Evolutionary conservation across 768 basidiomycete genomes (phyloP), one percentile per base, ranked within the genome.

Genomic region (Leccinum aurantiacum): DNA sequence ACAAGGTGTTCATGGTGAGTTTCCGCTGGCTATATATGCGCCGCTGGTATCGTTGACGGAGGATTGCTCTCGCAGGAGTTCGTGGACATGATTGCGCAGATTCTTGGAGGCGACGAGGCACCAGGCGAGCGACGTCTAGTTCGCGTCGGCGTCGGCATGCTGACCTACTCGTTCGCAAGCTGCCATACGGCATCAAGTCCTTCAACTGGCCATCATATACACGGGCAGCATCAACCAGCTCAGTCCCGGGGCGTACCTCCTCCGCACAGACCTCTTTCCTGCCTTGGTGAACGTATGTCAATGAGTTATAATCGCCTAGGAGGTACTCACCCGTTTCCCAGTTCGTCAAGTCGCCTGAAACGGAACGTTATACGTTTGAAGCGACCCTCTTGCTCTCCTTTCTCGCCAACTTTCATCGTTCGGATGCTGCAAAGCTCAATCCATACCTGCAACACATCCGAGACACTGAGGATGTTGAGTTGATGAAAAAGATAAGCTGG

Each of bases 241-340:
- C 15, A 90, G 88, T 64, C 84, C 86, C 0, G 88, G 87, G 10
- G 89, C 88, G 8, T 90, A 89, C 65, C 84, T 90, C 51, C 78
- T 89, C 14, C 82, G 86, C 11, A 75, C 76, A 46, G 84, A 89
- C 67, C 74, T 89, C 19, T 88, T 84, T 65, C 80, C 86, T 4
- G 76, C 81, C 2, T 77, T 88, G 25, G 71, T 75, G 19, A 73
- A 76, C 19, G 87, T 83, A 56, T 49, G 82, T 76, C 7, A 33
- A 11, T 46, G 33, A 29, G 24, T 52, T 15, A 24, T 25, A 6
- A 38, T 14, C 50, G 19, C 37, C 38, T 41, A 41, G 19, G 3
- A 3, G 19, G 24, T 60, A 6, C 24, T 59, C 49, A 60, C 25
- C 44, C 15, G 50, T 52, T 22, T 19, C 11, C 6, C 50, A 89